Base-by-base conservation (phyloP, 2,329 filamentous ascomycete genomes). In the Nigrospora sphaerica region DNA sequence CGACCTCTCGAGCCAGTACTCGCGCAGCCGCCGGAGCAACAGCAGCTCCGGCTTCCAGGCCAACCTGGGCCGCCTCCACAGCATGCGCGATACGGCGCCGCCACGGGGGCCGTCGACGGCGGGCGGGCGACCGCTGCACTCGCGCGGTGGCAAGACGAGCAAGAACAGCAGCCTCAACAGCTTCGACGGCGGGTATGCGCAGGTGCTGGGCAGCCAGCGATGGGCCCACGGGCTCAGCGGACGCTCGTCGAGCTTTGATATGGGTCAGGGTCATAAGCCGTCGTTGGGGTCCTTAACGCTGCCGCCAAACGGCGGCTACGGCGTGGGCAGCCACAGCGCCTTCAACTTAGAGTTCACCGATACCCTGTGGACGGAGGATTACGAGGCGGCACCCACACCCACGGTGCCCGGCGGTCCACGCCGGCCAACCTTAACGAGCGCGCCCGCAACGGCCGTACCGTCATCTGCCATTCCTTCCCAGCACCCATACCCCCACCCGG, bases 321-420 rank as follows among this genome's bases (percentile, higher is more conserved):
- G 23, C 5, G 10, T 28, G 31, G 34, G 34, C 4, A 36, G 16
- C 34, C 16, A 23, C 51, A 52, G 51, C 45, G 58, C 61, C 41
- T 76, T 73, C 69, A 71, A 73, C 51, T 59, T 71, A 50, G 74
- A 78, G 38, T 72, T 74, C 50, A 65, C 72, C 47, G 72, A 70
- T 53, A 68, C 66, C 47, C 73, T 74, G 53, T 66, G 75, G 52
- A 66, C 77, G 4, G 33, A 44, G 5, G 34, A 36, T 57, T 82
- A 85, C 66, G 86, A 93, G 61, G 86, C 89, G 44, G 91, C 90
- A 23, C 91, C 92, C 13, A 92, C 85, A 34, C 92, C 92, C 6
- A 91, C 83, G 28, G 76, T 96, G 33, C 89, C 88, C 32, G 85
- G 77, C 42, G 91, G 91, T 6, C 88, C 91, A 47, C 81, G 89